Base-by-base conservation (phyloP, 2,329 filamentous ascomycete genomes). In the Aspergillus pseudonomiae region DNA sequence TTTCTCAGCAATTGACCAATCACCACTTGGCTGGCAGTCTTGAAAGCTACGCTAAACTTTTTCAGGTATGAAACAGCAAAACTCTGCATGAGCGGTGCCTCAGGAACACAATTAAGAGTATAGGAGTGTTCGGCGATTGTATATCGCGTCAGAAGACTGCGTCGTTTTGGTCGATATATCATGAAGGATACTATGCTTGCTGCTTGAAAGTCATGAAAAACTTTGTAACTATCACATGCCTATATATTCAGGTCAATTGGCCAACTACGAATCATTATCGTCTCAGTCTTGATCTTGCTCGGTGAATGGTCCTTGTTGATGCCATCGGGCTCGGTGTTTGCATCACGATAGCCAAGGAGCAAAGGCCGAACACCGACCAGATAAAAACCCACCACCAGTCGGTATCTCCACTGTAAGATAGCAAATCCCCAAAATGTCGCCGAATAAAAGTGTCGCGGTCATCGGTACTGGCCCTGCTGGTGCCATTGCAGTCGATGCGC, bases 401-500 rank as follows among this genome's bases (percentile, higher is more conserved):
- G 32, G 9, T 36, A 16, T 34, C 56, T 24, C 41, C 6, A 7
- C 50, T 5, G 41, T 28, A 34, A 21, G 14, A 24, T 39, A 36
- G 3, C 50, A 46, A 46, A 46, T 5, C 12, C 45, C 45, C 28
- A 48, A 32, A 21, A 66, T 65, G 63, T 30, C 63, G 10, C 56
- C 48, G 16, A 46, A 78, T 19, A 77, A 73, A 57, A 75, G 81
- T 16, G 82, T 89, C 14, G 87, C 87, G 21, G 81, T 89, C 6
- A 86, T 89, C 68, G 87, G 87, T 7, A 81, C 86, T 3, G 87
- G 87, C 6, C 87, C 88, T 7, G 81, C 85, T 3, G 87, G 87
- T 3, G 84, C 85, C 14, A 88, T 89, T 61, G 76, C 86, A 0
- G 82, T 88, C 3, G 86, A 89, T 77, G 86, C 87, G 5, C 74